Base-by-base conservation (phyloP, 2,329 filamentous ascomycete species). In the Allantophomopsis cytisporea region DNA sequence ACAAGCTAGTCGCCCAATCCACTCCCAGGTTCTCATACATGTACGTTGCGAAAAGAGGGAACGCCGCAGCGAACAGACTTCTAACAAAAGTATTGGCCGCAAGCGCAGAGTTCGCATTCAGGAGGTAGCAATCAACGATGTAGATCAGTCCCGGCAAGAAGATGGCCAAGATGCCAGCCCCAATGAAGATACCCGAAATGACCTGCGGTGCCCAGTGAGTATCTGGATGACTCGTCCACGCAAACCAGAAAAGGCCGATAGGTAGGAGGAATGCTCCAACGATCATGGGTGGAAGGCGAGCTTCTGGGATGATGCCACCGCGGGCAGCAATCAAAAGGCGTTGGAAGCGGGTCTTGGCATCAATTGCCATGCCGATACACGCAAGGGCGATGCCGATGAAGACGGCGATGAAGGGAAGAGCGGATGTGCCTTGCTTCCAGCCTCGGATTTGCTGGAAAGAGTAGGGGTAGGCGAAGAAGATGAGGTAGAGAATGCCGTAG, bases 101-200 rank as follows among this genome's bases (percentile, higher is more conserved):
- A 17, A 63, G 48, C 0, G 56, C 62, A 2, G 54, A 59, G 7
- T 61, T 61, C 7, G 55, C 59, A 36, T 57, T 57, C 4, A 59
- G 55, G 46, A 63, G 60, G 45, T 68, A 66, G 28, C 11, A 62
- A 50, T 82, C 79, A 44, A 82, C 70, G 13, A 83, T 65, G 56
- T 82, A 83, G 58, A 73, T 78, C 51, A 75, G 66, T 35, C 76
- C 59, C 2, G 65, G 65, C 12, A 82, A 58, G 62, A 83, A 83
- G 31, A 78, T 56, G 2, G 80, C 71, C 11, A 15, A 4, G 12
- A 39, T 17, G 12, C 31, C 38, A 21, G 20, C 17, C 16, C 38
- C 15, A 16, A 39, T 32, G 18, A 23, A 23, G 16, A 33, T 15
- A 7, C 12, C 17, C 7, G 63, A 65, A n/a, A 71, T 48, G 7